phyloP scores from a whole-genome alignment of 768 basidiomycete species.

The Suillus hirtellus region DNA sequence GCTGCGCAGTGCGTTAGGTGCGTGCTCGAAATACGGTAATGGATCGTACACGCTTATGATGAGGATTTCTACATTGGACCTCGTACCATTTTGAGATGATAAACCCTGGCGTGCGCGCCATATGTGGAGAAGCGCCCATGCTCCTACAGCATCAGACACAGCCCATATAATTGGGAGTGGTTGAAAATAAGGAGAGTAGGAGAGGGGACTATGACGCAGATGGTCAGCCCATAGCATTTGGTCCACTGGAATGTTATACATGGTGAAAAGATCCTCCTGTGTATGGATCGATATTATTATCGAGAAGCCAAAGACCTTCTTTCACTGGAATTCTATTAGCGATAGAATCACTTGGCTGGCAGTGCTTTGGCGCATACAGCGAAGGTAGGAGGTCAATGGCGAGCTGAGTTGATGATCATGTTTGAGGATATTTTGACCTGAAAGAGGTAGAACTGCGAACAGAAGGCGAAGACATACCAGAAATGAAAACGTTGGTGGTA shows the following conservation, averaged over 20 bases:
- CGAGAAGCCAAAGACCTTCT: slow-evolving; percentile 85
- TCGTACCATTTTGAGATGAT: slow-evolving; percentile 42
- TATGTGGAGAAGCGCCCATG: slow-evolving; percentile 66
- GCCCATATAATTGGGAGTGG: slow-evolving; percentile 70
- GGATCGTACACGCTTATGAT: slow-evolving; percentile 10
- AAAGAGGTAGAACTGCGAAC: slow-evolving; percentile 52
- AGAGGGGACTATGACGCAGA: slow-evolving; percentile 67
- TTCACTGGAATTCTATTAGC: slow-evolving; percentile 55
- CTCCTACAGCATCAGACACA: slow-evolving; percentile 61
- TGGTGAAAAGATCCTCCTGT: slow-evolving; percentile 84
- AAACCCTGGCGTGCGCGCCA: slow-evolving; percentile 65
- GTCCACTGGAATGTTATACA: slow-evolving; percentile 45
- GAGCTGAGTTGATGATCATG: slow-evolving; percentile 79
- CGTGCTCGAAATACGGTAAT: not conserved
- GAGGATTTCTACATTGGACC: not conserved
- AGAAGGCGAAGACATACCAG: slow-evolving; percentile 52
- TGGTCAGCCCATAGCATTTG: slow-evolving; percentile 4
- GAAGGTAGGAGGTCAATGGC: slow-evolving; percentile 75
- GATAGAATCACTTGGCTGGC: not conserved
- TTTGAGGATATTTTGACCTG: slow-evolving; percentile 44
- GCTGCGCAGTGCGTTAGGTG: slow-evolving; percentile 40
- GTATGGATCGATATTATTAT: slow-evolving; percentile 82
- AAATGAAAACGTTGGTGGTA: slow-evolving; percentile 32
- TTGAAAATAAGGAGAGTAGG: slow-evolving; percentile 74
- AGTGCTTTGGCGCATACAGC: slow-evolving; percentile 51